A percentile compares a stretch with the other conserved stretches of the same genome.
Evolutionary conservation across 352 stramenopile species (phyloP).

Genomic region (Pythium oligandrum): DNA sequence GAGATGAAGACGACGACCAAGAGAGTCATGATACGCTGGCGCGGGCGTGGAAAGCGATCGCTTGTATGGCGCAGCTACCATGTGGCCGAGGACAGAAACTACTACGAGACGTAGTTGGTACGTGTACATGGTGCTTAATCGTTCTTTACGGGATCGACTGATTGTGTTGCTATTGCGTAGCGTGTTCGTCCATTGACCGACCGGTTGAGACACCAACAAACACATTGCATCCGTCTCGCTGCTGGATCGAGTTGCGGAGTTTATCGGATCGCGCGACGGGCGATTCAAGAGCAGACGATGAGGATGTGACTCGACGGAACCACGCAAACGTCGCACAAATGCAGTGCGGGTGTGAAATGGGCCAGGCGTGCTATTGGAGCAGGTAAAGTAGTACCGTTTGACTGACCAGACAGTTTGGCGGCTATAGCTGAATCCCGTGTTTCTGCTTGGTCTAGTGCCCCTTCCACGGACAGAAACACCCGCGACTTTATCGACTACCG

Average conservation of each 20-base stretch:
- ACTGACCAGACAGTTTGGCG: background rate
- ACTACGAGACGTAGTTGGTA: constrained; percentile 23
- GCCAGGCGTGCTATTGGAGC: constrained; percentile 74
- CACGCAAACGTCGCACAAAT: constrained; percentile 33
- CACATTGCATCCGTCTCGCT: constrained; percentile 28
- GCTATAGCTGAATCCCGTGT: background rate
- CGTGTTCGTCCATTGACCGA: constrained; percentile 29
- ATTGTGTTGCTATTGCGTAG: constrained; percentile 3
- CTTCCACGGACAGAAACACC: constrained; percentile 13
- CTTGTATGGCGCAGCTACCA: constrained; percentile 15
- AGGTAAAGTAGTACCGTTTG: constrained; percentile 27
- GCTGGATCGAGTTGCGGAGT: constrained; percentile 25
- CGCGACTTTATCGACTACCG: constrained; percentile 67
- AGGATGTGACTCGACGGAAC: constrained; percentile 1
- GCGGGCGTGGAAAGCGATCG: constrained; percentile 21
- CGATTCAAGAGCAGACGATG: background rate
- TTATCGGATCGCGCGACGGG: constrained; percentile 18
- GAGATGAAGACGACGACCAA: constrained; percentile 6
- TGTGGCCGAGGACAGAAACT: constrained; percentile 14
- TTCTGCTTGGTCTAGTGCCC: constrained; percentile 7
- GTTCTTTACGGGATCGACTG: background rate
- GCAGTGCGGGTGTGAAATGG: constrained; percentile 62
- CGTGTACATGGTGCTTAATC: constrained; percentile 1
- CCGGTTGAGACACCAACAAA: constrained; percentile 27
- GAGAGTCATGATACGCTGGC: too few relatives aligned